Conservation (phyloP, 176 grass and related monocot species). For the Oryza glaberrima region DNA sequence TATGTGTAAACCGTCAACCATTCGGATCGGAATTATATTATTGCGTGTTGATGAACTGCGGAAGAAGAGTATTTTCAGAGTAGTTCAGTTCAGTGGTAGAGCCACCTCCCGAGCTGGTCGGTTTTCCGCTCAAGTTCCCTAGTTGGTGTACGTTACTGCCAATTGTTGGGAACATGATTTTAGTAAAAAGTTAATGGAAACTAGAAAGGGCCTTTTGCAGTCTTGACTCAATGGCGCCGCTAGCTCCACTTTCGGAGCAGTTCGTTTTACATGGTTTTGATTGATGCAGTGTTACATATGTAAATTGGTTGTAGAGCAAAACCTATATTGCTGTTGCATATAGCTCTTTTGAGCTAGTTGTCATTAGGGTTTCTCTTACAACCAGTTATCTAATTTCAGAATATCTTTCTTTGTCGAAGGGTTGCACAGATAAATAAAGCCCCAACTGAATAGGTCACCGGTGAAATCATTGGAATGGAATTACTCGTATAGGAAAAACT, state of each 20-base stretch:
- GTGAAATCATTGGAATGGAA: constrained; percentile 9
- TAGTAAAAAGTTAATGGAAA: no score
- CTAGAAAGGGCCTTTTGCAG: no score
- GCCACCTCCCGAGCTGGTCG: not conserved
- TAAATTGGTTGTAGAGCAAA: no score
- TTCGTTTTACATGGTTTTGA: no score
- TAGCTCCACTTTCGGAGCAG: no score
- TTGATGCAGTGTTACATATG: no score
- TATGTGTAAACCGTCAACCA: not conserved
- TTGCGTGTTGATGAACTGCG: not conserved
- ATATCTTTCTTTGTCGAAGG: constrained; percentile 68
- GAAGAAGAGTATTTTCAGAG: not conserved
- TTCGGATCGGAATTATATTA: not conserved
- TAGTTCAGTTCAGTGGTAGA: not conserved
- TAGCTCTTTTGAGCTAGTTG: no score
- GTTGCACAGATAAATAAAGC: constrained; percentile 74
- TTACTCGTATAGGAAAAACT: not conserved
- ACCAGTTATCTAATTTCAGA: constrained; percentile 37
- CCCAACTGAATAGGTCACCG: constrained; percentile 86
- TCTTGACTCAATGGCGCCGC: no score
- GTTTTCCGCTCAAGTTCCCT: not conserved
- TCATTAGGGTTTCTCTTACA: no score
- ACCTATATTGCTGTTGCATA: no score
- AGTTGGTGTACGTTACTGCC: not conserved
- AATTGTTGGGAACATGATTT: not conserved